These are phyloP conservation scores for Phaeotremella skinneri DNA, from an alignment of 768 basidiomycete species.

Conservation along the genomic window DNA sequence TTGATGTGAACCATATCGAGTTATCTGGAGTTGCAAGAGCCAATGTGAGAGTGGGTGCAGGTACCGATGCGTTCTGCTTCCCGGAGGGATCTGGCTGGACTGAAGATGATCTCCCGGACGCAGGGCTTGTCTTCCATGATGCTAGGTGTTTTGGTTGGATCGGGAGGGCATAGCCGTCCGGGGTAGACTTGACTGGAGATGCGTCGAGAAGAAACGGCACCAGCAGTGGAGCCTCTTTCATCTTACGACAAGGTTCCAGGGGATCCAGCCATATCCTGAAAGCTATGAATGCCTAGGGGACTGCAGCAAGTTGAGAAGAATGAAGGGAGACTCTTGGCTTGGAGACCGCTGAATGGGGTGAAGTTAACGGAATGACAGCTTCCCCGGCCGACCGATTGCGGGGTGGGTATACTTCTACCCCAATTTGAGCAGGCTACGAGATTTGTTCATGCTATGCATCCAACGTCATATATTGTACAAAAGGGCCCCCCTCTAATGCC, in stretches of 20 bases:
- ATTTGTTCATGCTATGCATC: not conserved
- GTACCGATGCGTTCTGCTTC: slow-evolving; percentile 2
- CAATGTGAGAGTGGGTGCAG: slow-evolving; percentile 23
- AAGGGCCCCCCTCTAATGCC: slow-evolving; percentile 1
- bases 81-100: not conserved
- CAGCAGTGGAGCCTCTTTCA: slow-evolving; percentile 17
- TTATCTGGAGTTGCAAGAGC: slow-evolving; percentile 35
- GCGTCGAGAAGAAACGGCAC: slow-evolving; percentile 28
- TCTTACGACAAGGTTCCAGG: slow-evolving; percentile 4
- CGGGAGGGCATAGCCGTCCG: slow-evolving; percentile 12
- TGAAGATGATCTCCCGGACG: slow-evolving; percentile 4
- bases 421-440: not conserved
- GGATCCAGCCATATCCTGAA: not conserved
- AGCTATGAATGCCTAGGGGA: too few relatives aligned
- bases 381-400: not conserved
- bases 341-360: not conserved
- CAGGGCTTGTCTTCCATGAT: slow-evolving; percentile 18
- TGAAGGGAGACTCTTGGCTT: not conserved
- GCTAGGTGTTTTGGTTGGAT: slow-evolving; percentile 33
- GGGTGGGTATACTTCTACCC: not conserved
- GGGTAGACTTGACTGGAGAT: not conserved
- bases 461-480: not conserved
- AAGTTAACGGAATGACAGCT: slow-evolving; percentile 7
- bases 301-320: too few relatives aligned
- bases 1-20: slow-evolving; percentile 31